These are phyloP conservation scores for Geoglossum cookeanum DNA, from an alignment of 2,329 filamentous ascomycete genomes.

Conservation along the genomic window DNA sequence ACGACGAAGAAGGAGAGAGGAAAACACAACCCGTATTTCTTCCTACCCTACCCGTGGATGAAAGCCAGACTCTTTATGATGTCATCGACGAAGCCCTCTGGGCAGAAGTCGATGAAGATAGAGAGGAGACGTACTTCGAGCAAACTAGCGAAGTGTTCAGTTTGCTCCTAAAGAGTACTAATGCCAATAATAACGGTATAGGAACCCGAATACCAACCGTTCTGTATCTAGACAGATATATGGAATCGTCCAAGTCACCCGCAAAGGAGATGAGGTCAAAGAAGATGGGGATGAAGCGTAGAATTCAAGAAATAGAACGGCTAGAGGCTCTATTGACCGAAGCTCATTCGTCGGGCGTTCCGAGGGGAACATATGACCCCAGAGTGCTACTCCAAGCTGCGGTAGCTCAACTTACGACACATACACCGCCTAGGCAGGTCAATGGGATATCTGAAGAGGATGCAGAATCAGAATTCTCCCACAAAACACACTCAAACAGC, in stretches of 20 bases:
- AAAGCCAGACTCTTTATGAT: constrained; percentile 30
- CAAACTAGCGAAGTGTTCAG: constrained; percentile 35
- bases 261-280: constrained; percentile 27
- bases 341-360: constrained; percentile 14
- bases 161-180: neutral
- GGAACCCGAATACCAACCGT: constrained; percentile 32
- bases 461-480: neutral
- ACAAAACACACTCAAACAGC: neutral
- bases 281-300: constrained; percentile 18
- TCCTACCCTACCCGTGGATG: constrained; percentile 8
- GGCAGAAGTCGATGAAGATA: constrained; percentile 16
- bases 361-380: constrained; percentile 13
- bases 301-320: constrained; percentile 17
- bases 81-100: constrained; percentile 32
- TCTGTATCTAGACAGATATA: constrained; percentile 41
- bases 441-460: neutral
- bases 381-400: constrained; percentile 20
- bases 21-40: constrained; percentile 7
- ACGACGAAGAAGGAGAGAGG: neutral
- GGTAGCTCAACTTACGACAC: constrained; percentile 9
- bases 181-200: constrained; percentile 19
- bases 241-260: constrained; percentile 29
- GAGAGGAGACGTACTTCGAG: constrained; percentile 28
- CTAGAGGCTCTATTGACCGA: constrained; percentile 13
- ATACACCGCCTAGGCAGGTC: neutral